Base-by-base conservation (phyloP, 148 eudicot species). In the Chenopodium formosanum region DNA sequence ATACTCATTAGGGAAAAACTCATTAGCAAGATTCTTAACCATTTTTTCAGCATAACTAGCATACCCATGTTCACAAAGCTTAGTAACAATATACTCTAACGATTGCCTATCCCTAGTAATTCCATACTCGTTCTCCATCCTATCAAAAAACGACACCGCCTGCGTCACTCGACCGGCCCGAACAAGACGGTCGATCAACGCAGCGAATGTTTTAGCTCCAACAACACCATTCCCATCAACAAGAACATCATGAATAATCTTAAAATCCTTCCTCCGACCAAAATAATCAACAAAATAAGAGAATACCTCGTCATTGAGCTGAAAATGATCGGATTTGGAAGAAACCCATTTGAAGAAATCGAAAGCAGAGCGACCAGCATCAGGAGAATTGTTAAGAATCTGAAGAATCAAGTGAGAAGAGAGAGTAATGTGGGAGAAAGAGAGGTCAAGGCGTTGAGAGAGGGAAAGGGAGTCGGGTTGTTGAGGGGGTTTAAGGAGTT, bases 31-130 rank as follows among this genome's bases (percentile, higher is more conserved):
- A 81, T 52, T 46, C 84, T 90, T 92, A 70, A 91, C 98, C 92
- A 95, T 81, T 75, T 94, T 95, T 86, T 92, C 98, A 56, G 98
- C 98, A 87, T 86, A 78, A 78, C 85, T 91, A 48, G 97, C 97
- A 75, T 82, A 84, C 1, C 99, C 97, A 60, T 89, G 83, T 20
- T 93, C 93, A 76, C 97, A 95, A 63, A 93, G 89, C 78, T 86
- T 90, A 7, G 78, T 73, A 70, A 95, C 91, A 86, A 94, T 71
- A 65, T 84, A 80, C 75, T 91, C 89, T 79, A 90, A 67, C 8
- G 83, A 74, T 65, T 87, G 88, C 44, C 86, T 80, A 81, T 90
- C 86, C 31, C 97, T 83, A 29, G 62, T 76, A 88, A 94, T 83
- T 64, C 93, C 94, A 32, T 88, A 91, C 22, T 92, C 94, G 1